Conservation (phyloP, 139 green algal genomes). For the Astrephomene gubernaculifera region DNA sequence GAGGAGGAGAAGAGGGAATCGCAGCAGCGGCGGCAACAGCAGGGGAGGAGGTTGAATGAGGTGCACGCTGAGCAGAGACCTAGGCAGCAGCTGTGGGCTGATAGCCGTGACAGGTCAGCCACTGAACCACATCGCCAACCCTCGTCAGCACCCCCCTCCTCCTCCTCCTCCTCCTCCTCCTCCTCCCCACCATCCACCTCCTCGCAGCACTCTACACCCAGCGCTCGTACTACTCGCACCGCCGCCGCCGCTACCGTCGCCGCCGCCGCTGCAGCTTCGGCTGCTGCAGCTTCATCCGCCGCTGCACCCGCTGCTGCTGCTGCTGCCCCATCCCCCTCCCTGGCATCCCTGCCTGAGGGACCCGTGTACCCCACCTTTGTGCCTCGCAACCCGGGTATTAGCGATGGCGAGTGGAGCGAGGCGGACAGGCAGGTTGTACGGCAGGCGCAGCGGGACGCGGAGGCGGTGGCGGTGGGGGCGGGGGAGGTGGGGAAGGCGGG, state of each 20-base stretch:
- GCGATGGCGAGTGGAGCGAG: conserved; percentile 57
- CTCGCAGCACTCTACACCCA: too few species aligned
- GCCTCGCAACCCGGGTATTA: conserved; percentile 55
- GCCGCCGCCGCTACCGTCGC: not conserved
- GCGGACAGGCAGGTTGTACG: conserved; percentile 49
- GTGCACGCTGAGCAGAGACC: too few species aligned
- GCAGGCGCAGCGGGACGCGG: conserved; percentile 40
- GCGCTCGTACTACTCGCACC: not conserved
- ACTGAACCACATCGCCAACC: too few species aligned
- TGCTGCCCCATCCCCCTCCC: not conserved
- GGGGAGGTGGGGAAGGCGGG: too few species aligned
- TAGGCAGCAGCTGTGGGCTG: too few species aligned
- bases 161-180: too few species aligned
- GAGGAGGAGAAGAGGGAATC: too few species aligned
- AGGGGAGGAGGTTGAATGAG: too few species aligned
- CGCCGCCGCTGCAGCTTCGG: not conserved
- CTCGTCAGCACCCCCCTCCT: too few species aligned
- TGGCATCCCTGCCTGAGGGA: conserved; percentile 10
- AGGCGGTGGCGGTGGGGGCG: not conserved
- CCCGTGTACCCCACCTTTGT: conserved; percentile 60
- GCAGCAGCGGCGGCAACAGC: not conserved
- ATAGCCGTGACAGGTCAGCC: too few species aligned
- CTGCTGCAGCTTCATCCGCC: not conserved
- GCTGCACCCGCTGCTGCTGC: not conserved
- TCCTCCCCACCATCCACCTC: too few species aligned